A percentile compares a stretch with the other conserved stretches of the same genome.
These are phyloP conservation scores for Monosporozyma solicola DNA, from an alignment of 805 yeast genomes.

Conservation along the genomic window DNA sequence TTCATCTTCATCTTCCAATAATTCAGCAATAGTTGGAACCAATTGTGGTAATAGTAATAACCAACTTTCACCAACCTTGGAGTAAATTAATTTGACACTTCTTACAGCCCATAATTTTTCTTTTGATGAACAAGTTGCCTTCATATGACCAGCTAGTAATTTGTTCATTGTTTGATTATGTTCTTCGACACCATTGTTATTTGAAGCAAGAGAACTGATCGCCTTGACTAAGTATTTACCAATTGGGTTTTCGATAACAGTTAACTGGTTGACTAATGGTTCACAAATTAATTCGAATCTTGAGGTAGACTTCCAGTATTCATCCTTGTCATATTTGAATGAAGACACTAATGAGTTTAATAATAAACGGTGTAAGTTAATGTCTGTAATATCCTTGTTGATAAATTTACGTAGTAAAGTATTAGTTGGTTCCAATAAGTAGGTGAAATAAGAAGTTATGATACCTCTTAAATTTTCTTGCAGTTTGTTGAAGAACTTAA, in stretches of 20 bases:
- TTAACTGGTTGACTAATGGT: constrained; percentile 57
- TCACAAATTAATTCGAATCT: constrained; percentile 67
- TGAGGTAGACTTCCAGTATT: constrained; percentile 85
- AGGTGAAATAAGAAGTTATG: constrained; percentile 80
- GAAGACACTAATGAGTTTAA: constrained; percentile 68
- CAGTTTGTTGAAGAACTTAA: constrained; percentile 75
- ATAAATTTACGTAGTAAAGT: constrained; percentile 44
- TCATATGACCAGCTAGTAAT: constrained; percentile 55
- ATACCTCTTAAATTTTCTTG: constrained; percentile 80
- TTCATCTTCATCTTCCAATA: constrained; percentile 93
- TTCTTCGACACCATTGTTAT: constrained; percentile 57
- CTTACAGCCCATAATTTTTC: constrained; percentile 77
- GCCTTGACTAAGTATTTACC: constrained; percentile 79
- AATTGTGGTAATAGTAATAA: constrained; percentile 81
- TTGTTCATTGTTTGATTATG: constrained; percentile 70
- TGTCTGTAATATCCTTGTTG: constrained; percentile 35
- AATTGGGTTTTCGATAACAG: constrained; percentile 57
- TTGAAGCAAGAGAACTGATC: constrained; percentile 63
- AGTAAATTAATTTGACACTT: constrained; percentile 71
- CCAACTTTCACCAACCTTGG: constrained; percentile 94
- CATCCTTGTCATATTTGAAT: constrained; percentile 84
- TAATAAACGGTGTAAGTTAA: constrained; percentile 61
- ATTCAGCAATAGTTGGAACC: constrained; percentile 91
- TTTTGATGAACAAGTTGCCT: constrained; percentile 44
- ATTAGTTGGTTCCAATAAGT: constrained; percentile 67